Base-by-base conservation (phyloP, 306 rosid species). In the Canavalia ensiformis region DNA sequence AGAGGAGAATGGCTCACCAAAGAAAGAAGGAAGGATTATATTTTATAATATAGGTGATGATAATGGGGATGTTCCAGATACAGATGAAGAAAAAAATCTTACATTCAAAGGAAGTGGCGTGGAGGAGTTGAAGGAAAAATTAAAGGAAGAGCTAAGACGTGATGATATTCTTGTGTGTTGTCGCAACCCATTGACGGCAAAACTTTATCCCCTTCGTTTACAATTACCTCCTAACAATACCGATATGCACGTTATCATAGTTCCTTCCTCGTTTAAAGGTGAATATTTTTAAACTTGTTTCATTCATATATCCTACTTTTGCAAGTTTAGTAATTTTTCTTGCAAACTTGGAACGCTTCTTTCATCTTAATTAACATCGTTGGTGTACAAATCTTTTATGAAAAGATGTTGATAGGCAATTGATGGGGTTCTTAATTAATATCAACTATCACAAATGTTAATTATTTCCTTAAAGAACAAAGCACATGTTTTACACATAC, bases 211-310 rank as follows among this genome's bases (percentile, higher is more conserved):
- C 6, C 90, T 92, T 47, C 93, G 87, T 65, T 84, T 94, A 30
- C 97, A 92, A 50, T 92, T 94, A 75, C 98, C 98, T 29, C 98
- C 98, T 2, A 90, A 94, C 89, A 92, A 94, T 11, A 2, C 88
- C 18, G 90, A 88, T 9, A 80, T 92, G 89, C 93, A 91, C 6
- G 81, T 94, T 2, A 81, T 94, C 6, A 77, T 92, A 6, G 89
- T 91, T 83, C 91, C 85, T 64, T 79, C 91, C 4, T 73, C 82
- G 0, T 68, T 81, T 0, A 0, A 69, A 72, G 86, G 91, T 90
- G 29, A 45, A 79, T 39, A 56, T 72, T 66, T 60, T 4, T 29
- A 3, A 5, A 30, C 35, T 7, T 8, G 1, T 31, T 41, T 33
- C 1, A 0, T 34, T 35, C 18, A 0, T 34, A 52, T 18, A 34